Conservation (phyloP, 345 rosid genomes). For the Salix brachista region DNA sequence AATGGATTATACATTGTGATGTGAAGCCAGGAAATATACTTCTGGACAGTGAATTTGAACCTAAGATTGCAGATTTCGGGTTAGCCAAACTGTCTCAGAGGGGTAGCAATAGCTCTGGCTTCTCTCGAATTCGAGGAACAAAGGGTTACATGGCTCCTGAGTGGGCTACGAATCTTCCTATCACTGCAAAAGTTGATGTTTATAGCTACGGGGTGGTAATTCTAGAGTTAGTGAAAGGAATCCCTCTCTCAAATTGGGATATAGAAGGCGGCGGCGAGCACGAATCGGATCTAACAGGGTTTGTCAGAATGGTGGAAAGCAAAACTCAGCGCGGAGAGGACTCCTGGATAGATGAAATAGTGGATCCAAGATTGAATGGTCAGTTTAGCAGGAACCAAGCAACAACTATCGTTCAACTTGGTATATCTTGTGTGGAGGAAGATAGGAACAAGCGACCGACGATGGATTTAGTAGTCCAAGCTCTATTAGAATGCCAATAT, state of each 20-base stretch:
- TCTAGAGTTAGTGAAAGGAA: slow-evolving; percentile 14
- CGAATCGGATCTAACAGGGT: slow-evolving; percentile 19
- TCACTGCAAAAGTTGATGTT: slow-evolving; percentile 17
- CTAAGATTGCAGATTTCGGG: slow-evolving; percentile 15
- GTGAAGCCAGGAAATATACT: slow-evolving; percentile 15
- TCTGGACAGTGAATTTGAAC: background rate
- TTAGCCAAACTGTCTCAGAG: slow-evolving; percentile 1
- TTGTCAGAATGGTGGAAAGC: slow-evolving; percentile 6
- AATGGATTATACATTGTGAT: slow-evolving; percentile 18
- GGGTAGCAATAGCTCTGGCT: background rate
- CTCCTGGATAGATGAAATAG: slow-evolving; percentile 12
- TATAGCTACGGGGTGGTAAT: slow-evolving; percentile 12
- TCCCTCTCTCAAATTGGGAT: slow-evolving; percentile 21
- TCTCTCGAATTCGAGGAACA: background rate
- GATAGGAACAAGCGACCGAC: slow-evolving; percentile 26
- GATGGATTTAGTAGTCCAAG: slow-evolving; percentile 28
- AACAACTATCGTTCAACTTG: slow-evolving; percentile 17
- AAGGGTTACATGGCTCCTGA: background rate
- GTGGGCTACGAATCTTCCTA: slow-evolving; percentile 7
- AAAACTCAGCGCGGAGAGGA: background rate
- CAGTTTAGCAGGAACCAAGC: slow-evolving; percentile 1
- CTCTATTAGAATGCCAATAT: slow-evolving; percentile 23
- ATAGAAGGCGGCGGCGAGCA: background rate
- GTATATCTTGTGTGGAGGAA: slow-evolving; percentile 22
- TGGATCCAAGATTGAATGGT: slow-evolving; percentile 19